A percentile compares a stretch with the other conserved stretches of the same genome.
Evolutionary conservation across 495 filamentous ascomycete species (phyloP).

Genomic region (Hyaloscypha bicolor): DNA sequence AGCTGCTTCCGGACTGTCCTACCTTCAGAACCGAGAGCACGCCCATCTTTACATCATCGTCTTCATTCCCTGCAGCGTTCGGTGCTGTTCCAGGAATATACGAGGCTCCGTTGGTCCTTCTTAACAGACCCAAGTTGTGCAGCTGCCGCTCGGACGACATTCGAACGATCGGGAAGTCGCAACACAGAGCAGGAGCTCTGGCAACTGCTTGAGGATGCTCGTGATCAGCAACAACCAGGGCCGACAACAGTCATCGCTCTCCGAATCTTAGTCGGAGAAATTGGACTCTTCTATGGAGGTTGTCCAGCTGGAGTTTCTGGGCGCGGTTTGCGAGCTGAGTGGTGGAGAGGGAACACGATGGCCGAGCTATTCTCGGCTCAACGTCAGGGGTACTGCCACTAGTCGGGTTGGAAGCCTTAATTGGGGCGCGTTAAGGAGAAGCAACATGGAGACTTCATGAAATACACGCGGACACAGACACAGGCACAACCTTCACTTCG

Average conservation of each 20-base stretch:
- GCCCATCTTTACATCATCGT: constrained; percentile 24
- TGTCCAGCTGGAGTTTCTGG: not conserved
- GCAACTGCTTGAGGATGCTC: not conserved
- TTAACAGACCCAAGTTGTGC: not conserved
- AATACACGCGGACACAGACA: not conserved
- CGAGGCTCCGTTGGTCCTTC: constrained; percentile 11
- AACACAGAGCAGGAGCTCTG: not conserved
- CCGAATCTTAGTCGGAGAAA: not conserved
- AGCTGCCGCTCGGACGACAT: constrained; percentile 11
- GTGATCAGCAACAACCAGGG: not conserved
- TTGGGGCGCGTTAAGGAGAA: constrained; percentile 8
- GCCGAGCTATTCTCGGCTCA: constrained; percentile 4
- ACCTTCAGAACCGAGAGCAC: constrained; percentile 29
- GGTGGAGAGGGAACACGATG: not conserved
- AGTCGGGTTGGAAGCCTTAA: not conserved
- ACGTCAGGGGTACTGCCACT: not conserved
- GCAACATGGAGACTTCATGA: not conserved
- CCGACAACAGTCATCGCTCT: not conserved
- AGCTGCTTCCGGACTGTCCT: constrained; percentile 1
- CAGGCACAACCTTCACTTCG: not conserved
- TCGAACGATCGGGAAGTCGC: not conserved
- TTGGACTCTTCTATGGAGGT: not conserved
- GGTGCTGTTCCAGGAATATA: constrained; percentile 33
- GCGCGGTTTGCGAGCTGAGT: not conserved
- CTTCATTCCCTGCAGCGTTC: constrained; percentile 19